Base-by-base conservation (phyloP, 345 rosid genomes). In the Eucalyptus curtisii region DNA sequence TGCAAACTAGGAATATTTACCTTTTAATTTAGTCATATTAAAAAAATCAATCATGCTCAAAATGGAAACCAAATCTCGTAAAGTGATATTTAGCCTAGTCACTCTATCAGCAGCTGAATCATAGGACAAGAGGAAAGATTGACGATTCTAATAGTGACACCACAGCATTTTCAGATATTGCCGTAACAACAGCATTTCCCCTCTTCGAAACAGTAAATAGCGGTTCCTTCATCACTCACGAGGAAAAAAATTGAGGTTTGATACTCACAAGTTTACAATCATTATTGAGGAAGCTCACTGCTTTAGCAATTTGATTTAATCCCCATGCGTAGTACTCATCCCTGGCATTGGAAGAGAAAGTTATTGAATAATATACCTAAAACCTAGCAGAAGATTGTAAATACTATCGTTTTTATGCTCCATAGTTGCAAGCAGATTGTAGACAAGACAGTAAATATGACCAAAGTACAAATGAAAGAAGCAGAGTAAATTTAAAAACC, bases 241-340 rank as follows among this genome's bases (percentile, higher is more conserved):
- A 79, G 80, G 64, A 42, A 48, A 76, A 50, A 86, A 52, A 86
- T 30, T 42, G 61, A 40, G 22, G 82, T 81, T 17, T 12, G 42
- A 88, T 17, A 93, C 99, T 93, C 90, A 98, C 99, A 87, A 98
- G 97, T 91, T 98, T 98, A 92, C 99, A 98, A 89, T 98, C 99
- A 79, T 96, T 98, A 95, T 97, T 97, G 90, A 97, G 93, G 92
- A 98, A 98, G 99, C 99, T 98, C 92, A 97, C 99, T 57, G 99
- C 99, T 93, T 98, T 98, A 91, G 98, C 94, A 90, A 97, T 95
- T 94, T 96, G 99, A 92, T 94, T 92, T 89, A 98, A 90, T 33
- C 99, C 99, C 95, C 98, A 93, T 13, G 99, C 97, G 88, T 94
- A 98, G 93, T 98, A 98, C 92, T 97, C 99, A 93, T 97, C 99